Percentiles rank a stretch among this genome's conserved stretches.
Evolutionary conservation across 164 flowering plant species (phyloP).

Genomic region (Piper longum): DNA sequence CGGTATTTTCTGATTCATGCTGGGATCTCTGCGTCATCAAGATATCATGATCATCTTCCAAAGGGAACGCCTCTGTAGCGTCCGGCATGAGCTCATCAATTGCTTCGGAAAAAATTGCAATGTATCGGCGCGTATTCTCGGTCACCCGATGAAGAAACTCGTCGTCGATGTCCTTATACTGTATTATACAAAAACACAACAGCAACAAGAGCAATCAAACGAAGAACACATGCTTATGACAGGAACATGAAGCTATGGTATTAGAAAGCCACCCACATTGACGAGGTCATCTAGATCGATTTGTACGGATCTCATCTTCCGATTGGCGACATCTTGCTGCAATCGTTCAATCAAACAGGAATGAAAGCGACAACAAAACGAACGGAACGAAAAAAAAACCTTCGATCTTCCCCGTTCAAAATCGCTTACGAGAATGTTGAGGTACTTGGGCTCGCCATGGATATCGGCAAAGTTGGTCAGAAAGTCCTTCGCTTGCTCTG

Average conservation of each 20-base stretch:
- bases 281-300: constrained; percentile 73
- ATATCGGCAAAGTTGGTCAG: constrained; percentile 61
- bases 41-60: constrained; percentile 78
- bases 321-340: constrained; percentile 95
- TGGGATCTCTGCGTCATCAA: constrained; percentile 83
- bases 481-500: constrained; percentile 73
- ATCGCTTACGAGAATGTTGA: constrained; percentile 56
- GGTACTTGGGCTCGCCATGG: constrained; percentile 75
- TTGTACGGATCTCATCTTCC: constrained; percentile 43
- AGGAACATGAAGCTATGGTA: constrained; percentile 1
- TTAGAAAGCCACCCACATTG: constrained; percentile 26
- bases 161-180: constrained; percentile 87
- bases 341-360: neutral
- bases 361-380: neutral
- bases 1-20: constrained; percentile 52
- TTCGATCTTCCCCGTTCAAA: neutral
- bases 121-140: constrained; percentile 71
- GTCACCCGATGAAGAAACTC: constrained; percentile 61
- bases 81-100: constrained; percentile 86
- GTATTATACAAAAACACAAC: neutral
- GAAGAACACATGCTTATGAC: neutral
- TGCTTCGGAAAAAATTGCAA: constrained; percentile 68
- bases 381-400: neutral
- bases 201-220: neutral
- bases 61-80: constrained; percentile 60